Base-by-base conservation (phyloP, 768 basidiomycete species). In the Mycena chlorophos region DNA sequence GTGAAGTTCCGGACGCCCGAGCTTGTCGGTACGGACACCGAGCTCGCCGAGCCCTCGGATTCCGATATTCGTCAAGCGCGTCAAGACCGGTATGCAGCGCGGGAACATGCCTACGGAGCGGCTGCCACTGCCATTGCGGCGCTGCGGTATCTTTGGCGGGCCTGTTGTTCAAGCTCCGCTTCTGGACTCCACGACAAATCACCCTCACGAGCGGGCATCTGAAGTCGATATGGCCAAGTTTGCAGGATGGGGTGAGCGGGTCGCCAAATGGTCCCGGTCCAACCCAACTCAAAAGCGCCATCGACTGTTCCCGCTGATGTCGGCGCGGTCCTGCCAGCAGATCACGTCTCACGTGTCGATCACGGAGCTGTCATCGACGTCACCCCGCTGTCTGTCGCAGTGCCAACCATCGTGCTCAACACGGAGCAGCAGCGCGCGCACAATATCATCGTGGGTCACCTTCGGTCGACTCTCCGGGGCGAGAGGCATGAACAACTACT, bases 391-490 rank as follows among this genome's bases (percentile, higher is more conserved):
- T n/a, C n/a, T n/a, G 12, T 10, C 34, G n/a, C 34, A 37, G n/a
- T 10, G n/a, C n/a, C 34, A 10, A n/a, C 10, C 10, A n/a, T 37
- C n/a, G n/a, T n/a, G n/a, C n/a, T n/a, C n/a, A n/a, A n/a, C n/a
- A n/a, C n/a, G n/a, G n/a, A n/a, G n/a, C n/a, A n/a, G n/a, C n/a
- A n/a, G n/a, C n/a, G 34, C 34, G 34, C 34, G 10, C 71, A 71
- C 55, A 65, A 72, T 42, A 75, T 79, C 3, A 57, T 79, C 0
- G 58, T 54, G 6, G 52, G 59, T 19, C 73, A 74, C 27, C 25
- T 77, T 0, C 23, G 52, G 3, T n/a, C 23, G 64, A n/a, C 61
- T 61, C 17, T 40, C 68, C 3, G 12, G 25, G 64, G 66, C 16
- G 13, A 54, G 14, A 22, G 54, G 1, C 63, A 55, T 14, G 27